phyloP scores from a whole-genome alignment of 352 stramenopile species.

The Halophytophthora polymorphica region DNA sequence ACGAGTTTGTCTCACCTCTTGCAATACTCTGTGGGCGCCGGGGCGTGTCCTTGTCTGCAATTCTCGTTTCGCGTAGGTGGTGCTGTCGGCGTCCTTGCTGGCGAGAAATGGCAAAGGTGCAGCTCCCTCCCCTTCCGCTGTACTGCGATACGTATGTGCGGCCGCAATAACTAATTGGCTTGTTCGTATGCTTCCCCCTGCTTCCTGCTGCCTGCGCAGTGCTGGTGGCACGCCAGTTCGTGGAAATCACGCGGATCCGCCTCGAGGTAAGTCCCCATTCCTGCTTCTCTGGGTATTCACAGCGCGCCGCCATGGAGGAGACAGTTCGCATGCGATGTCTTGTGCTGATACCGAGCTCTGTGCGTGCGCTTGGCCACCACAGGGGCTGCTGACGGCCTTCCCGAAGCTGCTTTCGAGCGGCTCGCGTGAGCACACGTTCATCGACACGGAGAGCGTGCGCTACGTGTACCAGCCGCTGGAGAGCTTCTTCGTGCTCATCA shows the following conservation, averaged over 20 bases:
- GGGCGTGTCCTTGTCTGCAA: slow-evolving; percentile 6
- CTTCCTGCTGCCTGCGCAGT: slow-evolving; percentile 36
- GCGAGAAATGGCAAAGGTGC: slow-evolving; percentile 94
- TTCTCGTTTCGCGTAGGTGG: slow-evolving; percentile 65
- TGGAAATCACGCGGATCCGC: slow-evolving; percentile 98
- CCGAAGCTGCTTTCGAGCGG: slow-evolving; percentile 96
- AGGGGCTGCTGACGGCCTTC: slow-evolving; percentile 97
- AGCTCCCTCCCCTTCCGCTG: background rate
- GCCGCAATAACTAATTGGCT: background rate
- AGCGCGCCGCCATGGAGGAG: background rate
- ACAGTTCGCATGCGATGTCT: background rate
- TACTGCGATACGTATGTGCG: background rate
- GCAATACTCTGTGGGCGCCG: slow-evolving; percentile 17
- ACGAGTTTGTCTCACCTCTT: background rate
- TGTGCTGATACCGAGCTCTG: background rate
- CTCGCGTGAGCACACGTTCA: slow-evolving; percentile 97
- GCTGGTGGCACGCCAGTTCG: slow-evolving; percentile 97
- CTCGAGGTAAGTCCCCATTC: slow-evolving; percentile 80
- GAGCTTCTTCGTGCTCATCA: slow-evolving; percentile 97
- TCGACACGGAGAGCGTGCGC: slow-evolving; percentile 97
- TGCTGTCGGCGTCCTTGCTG: slow-evolving; percentile 94
- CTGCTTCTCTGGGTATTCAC: background rate
- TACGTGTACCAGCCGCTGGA: slow-evolving; percentile 99
- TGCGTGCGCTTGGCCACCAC: background rate
- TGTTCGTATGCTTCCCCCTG: slow-evolving; percentile 7